A percentile compares a stretch with the other conserved stretches of the same genome.
Evolutionary conservation across 2,329 filamentous ascomycete genomes (phyloP).

Genomic region (Pseudogymnoascus sp.): DNA sequence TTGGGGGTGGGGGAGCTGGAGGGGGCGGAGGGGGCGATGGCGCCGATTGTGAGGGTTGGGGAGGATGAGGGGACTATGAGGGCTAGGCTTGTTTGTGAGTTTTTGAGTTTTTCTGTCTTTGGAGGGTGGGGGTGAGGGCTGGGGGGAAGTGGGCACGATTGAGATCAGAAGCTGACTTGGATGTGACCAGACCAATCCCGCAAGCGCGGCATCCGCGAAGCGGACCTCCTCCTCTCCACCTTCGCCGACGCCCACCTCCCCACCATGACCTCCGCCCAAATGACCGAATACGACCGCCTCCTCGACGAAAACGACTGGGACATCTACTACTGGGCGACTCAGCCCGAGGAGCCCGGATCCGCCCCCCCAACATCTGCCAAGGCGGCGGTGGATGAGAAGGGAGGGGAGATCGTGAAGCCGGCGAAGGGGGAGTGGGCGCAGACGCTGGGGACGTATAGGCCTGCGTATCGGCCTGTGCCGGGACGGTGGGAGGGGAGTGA

Average conservation of each 20-base stretch:
- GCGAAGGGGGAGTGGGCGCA: constrained; percentile 83
- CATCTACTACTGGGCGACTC: constrained; percentile 99
- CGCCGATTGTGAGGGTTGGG: constrained; percentile 76
- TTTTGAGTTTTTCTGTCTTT: constrained; percentile 9
- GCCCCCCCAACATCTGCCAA: constrained; percentile 27
- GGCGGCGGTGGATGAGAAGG: constrained; percentile 22
- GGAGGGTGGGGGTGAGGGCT: background rate
- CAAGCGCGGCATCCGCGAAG: constrained; percentile 92
- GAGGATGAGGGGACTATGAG: constrained; percentile 82
- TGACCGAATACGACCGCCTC: constrained; percentile 81
- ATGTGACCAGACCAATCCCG: constrained; percentile 75
- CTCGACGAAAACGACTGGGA: constrained; percentile 99
- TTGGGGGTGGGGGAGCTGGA: constrained; percentile 80
- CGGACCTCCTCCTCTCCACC: constrained; percentile 89
- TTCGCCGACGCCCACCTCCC: constrained; percentile 76
- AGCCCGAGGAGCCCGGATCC: constrained; percentile 58
- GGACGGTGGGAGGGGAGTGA: constrained; percentile 75
- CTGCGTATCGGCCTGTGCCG: constrained; percentile 86
- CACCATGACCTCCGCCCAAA: constrained; percentile 62
- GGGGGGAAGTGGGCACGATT: background rate
- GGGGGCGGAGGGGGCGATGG: constrained; percentile 76
- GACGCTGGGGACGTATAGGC: constrained; percentile 89
- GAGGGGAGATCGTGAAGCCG: constrained; percentile 23
- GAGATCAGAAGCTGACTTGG: constrained; percentile 4
- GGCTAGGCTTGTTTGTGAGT: constrained; percentile 69